phyloP scores from a whole-genome alignment of 805 yeast genomes.

The Suhomyces tanzawaensis region DNA sequence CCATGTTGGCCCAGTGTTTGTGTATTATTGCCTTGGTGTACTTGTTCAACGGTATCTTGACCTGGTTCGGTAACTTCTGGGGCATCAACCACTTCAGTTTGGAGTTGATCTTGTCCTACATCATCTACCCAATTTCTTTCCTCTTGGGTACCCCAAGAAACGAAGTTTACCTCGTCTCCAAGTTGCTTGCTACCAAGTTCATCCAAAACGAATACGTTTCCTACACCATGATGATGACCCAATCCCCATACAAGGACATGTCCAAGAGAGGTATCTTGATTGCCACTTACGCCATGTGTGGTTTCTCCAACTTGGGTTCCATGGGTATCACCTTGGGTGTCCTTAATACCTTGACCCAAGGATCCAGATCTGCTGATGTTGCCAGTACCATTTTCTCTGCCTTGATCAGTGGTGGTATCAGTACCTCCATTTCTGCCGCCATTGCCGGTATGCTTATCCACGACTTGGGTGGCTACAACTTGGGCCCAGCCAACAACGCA shows the following conservation, averaged over 20 bases:
- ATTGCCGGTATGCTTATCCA: conserved; percentile 64
- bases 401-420: conserved; percentile 49
- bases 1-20: conserved; percentile 56
- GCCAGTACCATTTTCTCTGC: conserved; percentile 47
- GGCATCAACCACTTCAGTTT: conserved; percentile 50
- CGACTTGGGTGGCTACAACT: conserved; percentile 32
- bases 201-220: conserved; percentile 65
- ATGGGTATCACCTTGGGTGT: conserved; percentile 63
- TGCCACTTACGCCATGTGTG: conserved; percentile 62
- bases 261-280: conserved; percentile 51
- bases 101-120: conserved; percentile 55
- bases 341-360: conserved; percentile 53
- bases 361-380: conserved; percentile 45
- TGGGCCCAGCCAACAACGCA: too few relatives aligned
- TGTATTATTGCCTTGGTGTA: conserved; percentile 62
- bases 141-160: conserved; percentile 53
- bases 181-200: conserved; percentile 54
- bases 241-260: conserved; percentile 46
- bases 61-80: conserved; percentile 65
- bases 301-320: conserved; percentile 61
- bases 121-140: conserved; percentile 60
- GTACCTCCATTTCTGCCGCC: conserved; percentile 56
- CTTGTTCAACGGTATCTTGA: conserved; percentile 51
- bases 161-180: conserved; percentile 50
- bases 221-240: conserved; percentile 38